Evolutionary conservation across 164 flowering plant species (phyloP).

Genomic region (Nelumbo lutea): DNA sequence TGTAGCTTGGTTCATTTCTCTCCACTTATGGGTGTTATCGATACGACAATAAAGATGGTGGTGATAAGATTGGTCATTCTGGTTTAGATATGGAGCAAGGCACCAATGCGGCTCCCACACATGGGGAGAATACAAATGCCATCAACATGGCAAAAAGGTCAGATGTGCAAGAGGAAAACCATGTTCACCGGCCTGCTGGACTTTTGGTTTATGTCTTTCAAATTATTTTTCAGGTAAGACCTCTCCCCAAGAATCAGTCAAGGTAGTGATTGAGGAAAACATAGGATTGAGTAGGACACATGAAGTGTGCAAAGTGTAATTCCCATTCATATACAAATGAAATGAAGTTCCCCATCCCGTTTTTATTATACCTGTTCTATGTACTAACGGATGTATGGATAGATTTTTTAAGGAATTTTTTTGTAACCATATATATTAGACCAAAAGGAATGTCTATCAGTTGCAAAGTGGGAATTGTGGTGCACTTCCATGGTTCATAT

Average conservation of each 20-base stretch:
- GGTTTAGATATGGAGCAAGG: conserved; percentile 54
- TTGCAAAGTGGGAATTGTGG: no score
- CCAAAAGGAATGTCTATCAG: no score
- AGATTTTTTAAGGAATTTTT: no score
- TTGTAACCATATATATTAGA: no score
- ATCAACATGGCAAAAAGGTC: conserved; percentile 19
- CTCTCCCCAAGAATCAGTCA: background rate
- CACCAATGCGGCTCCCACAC: conserved; percentile 16
- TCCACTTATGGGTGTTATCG: conserved; percentile 70
- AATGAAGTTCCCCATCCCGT: background rate
- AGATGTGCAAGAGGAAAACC: conserved; percentile 12
- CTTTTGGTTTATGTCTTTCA: conserved; percentile 67
- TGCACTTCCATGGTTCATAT: background rate
- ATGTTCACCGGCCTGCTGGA: conserved; percentile 46
- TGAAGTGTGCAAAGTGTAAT: background rate
- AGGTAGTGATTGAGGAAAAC: background rate
- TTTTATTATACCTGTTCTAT: no score
- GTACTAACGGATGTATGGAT: no score
- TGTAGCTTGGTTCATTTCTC: conserved; percentile 73
- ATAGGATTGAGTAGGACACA: background rate
- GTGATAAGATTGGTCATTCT: conserved; percentile 31
- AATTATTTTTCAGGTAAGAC: conserved; percentile 73
- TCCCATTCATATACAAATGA: background rate
- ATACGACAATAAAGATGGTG: conserved; percentile 37
- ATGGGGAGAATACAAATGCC: conserved; percentile 17